phyloP scores from a whole-genome alignment of 495 filamentous ascomycete species.

The Eremomyces bilateralis region DNA sequence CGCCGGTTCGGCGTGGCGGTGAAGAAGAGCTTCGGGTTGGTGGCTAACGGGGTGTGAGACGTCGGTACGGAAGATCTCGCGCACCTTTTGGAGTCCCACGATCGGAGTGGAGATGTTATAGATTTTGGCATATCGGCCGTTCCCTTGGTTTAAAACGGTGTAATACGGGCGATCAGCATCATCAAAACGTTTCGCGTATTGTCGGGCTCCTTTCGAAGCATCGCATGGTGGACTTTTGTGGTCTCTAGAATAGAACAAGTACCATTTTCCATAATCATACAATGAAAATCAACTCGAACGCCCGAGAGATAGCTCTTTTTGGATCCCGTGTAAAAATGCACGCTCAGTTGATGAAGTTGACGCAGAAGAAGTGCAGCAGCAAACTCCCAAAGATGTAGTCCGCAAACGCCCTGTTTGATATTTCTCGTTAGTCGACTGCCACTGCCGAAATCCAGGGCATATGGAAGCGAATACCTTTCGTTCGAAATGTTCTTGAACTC shows the following conservation, averaged over 20 bases:
- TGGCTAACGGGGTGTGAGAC: neutral
- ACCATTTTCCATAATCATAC: too few relatives aligned
- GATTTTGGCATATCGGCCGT: constrained; percentile 1
- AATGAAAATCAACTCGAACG: too few relatives aligned
- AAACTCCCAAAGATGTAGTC: constrained; percentile 90
- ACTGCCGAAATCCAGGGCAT: neutral
- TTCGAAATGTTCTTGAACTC: constrained; percentile 47
- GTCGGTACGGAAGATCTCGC: neutral
- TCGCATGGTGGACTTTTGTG: too few relatives aligned
- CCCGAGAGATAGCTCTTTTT: too few relatives aligned
- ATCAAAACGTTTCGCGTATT: too few relatives aligned
- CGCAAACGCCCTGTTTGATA: constrained; percentile 60
- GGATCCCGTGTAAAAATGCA: too few relatives aligned
- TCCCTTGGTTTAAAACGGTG: too few relatives aligned
- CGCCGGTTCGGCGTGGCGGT: constrained; percentile 51
- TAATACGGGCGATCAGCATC: too few relatives aligned
- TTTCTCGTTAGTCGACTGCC: constrained; percentile 2
- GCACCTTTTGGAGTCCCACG: neutral
- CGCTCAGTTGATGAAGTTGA: constrained; percentile 90
- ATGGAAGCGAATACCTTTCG: constrained; percentile 32
- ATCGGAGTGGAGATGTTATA: constrained; percentile 2
- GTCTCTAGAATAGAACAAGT: too few relatives aligned
- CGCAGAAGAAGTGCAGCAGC: constrained; percentile 95
- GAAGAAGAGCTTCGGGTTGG: constrained; percentile 34
- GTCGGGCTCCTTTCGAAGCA: too few relatives aligned